A percentile compares a stretch with the other conserved stretches of the same genome.
These are phyloP conservation scores for Dissophora globulifera DNA, from an alignment of 192 early-diverging fungal genomes.

Conservation along the genomic window DNA sequence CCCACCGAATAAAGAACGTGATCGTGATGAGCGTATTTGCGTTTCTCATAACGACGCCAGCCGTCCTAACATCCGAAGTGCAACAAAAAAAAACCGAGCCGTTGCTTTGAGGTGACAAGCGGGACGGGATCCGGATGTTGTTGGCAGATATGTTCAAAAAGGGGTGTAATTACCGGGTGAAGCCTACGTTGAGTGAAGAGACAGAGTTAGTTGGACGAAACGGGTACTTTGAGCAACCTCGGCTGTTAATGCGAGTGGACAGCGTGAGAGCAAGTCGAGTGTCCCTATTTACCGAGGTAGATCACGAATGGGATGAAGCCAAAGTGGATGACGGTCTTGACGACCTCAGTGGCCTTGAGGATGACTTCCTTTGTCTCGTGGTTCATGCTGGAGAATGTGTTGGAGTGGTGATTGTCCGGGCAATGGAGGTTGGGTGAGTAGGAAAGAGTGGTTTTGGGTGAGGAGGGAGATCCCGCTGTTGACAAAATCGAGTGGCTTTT, in stretches of 20 bases:
- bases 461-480: constrained; percentile 6
- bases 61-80: too few species aligned
- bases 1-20: too few species aligned
- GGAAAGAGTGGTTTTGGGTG: constrained; percentile 2
- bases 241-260: too few species aligned
- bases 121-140: too few species aligned
- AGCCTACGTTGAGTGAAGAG: constrained; percentile 14
- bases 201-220: too few species aligned
- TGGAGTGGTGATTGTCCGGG: not conserved
- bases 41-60: too few species aligned
- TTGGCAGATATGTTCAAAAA: too few species aligned
- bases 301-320: constrained; percentile 71
- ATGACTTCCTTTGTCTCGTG: constrained; percentile 64
- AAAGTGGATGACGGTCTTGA: constrained; percentile 68
- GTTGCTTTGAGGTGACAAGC: not conserved
- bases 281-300: constrained; percentile 70
- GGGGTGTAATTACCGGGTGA: constrained; percentile 53
- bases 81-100: too few species aligned
- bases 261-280: too few species aligned
- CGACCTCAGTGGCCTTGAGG: constrained; percentile 62
- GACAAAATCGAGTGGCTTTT: constrained; percentile 24
- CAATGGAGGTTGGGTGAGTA: not conserved
- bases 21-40: too few species aligned
- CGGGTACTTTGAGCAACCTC: too few species aligned
- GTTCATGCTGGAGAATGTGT: constrained; percentile 48